Base-by-base conservation (phyloP, 2,329 filamentous ascomycete genomes). In the Diplodia scrobiculata region DNA sequence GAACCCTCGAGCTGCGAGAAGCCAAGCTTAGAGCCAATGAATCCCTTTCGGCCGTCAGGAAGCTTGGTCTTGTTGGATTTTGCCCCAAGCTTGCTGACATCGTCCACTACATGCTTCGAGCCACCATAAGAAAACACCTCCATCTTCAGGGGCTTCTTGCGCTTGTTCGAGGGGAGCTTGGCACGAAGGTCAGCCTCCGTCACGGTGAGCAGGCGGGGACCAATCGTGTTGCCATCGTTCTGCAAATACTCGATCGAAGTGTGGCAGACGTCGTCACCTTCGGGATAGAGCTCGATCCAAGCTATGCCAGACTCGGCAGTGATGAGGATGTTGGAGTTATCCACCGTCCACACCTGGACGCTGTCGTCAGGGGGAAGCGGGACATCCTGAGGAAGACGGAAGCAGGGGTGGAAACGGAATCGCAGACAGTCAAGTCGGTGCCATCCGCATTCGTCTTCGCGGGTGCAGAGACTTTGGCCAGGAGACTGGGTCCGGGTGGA, bases 331-430 rank as follows among this genome's bases (percentile, higher is more conserved):
- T 88, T 89, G 11, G 89, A 87, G 68, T 87, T 87, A 67, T 96
- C 93, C 0, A 94, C 87, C 0, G 90, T 87, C 88, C 91, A 98
- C 0, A 91, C 91, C 72, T 96, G 91, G 1, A 97, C 85, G 69
- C 91, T 92, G 41, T 86, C 85, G 71, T 97, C 93, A 47, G 85
- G 75, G 17, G 84, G 79, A 9, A 36, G 36, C 7, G 32, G 32
- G 5, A 85, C 79, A 72, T 98, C 95, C 66, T 87, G 89, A 0
- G 93, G 91, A 63, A 96, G 84, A 65, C 88, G 85, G 81, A 99
- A 98, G 75, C 91, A 92, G 3, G 93, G 92, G 74, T 99, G 95
- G 70, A 89, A 90, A 69, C 92, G 89, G 80, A 97, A 97, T 47
- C 92, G 90, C 63, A 99, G 83, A 64, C 88, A 88, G 77, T 98